phyloP scores from a whole-genome alignment of 306 rosid genomes.

The Citrullus mucosospermus region DNA sequence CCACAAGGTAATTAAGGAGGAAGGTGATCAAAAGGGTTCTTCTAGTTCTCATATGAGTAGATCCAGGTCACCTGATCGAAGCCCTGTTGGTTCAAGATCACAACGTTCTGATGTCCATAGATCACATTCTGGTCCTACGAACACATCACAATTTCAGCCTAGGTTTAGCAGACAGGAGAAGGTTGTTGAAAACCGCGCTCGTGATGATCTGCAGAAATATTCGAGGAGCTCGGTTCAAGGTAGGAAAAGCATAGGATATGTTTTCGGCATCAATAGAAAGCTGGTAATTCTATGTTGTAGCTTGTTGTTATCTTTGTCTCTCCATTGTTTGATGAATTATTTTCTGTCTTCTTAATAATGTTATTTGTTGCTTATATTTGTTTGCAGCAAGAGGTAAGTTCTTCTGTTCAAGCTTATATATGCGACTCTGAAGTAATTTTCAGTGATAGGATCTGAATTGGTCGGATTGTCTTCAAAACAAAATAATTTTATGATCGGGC shows the following conservation, averaged over 20 bases:
- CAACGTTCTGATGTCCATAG: conserved; percentile 65
- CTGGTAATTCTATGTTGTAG: conserved; percentile 64
- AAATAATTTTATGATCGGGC: conserved; percentile 45
- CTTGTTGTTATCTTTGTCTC: conserved; percentile 22
- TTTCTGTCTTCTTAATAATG: conserved; percentile 24
- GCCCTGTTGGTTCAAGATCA: conserved; percentile 56
- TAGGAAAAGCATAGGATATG: conserved; percentile 88
- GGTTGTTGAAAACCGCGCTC: conserved; percentile 54
- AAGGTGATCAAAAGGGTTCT: conserved; percentile 53
- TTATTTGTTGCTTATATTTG: conserved; percentile 44
- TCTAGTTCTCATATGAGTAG: conserved; percentile 52
- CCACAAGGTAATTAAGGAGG: conserved; percentile 73
- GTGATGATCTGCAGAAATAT: conserved; percentile 57
- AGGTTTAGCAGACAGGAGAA: conserved; percentile 82
- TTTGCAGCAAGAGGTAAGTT: conserved; percentile 99
- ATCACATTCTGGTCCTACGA: conserved; percentile 61
- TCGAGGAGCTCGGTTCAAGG: conserved; percentile 94
- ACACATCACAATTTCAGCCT: conserved; percentile 49
- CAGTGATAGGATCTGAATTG: conserved; percentile 36
- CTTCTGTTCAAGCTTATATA: conserved; percentile 71
- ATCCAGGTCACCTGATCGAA: conserved; percentile 89
- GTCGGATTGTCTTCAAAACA: conserved; percentile 39
- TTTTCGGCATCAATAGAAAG: conserved; percentile 54
- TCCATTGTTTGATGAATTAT: conserved; percentile 2
- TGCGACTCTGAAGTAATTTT: conserved; percentile 48